These are phyloP conservation scores for Camelina laxa DNA, from an alignment of 345 rosid species.

Conservation along the genomic window DNA sequence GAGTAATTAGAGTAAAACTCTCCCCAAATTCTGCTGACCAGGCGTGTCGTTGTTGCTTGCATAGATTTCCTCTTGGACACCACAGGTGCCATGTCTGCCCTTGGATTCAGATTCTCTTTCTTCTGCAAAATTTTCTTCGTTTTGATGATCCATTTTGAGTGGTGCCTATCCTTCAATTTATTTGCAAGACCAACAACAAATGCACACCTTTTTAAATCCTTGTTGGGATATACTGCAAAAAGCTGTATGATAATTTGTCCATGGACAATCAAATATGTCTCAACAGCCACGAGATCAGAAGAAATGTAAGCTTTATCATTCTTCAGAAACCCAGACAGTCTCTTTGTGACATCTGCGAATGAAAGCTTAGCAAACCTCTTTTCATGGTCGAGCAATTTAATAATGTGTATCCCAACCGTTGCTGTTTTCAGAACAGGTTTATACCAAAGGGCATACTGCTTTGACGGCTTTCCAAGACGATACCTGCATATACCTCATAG, in stretches of 20 bases:
- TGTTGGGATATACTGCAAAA: slow-evolving; percentile 67
- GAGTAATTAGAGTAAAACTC: slow-evolving; percentile 69
- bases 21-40: slow-evolving; percentile 86
- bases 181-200: slow-evolving; percentile 59
- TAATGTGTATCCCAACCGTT: slow-evolving; percentile 64
- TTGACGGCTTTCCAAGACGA: slow-evolving; percentile 84
- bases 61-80: slow-evolving; percentile 66
- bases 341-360: slow-evolving; percentile 58
- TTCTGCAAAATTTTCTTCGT: slow-evolving; percentile 58
- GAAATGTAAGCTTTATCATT: slow-evolving; percentile 67
- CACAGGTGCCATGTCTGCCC: slow-evolving; percentile 54
- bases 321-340: slow-evolving; percentile 54
- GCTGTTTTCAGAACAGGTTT: slow-evolving; percentile 74
- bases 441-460: slow-evolving; percentile 80
- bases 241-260: slow-evolving; percentile 77
- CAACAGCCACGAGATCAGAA: slow-evolving; percentile 58
- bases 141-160: slow-evolving; percentile 79
- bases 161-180: slow-evolving; percentile 77
- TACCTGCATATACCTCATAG: slow-evolving; percentile 58
- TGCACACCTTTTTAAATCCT: slow-evolving; percentile 56
- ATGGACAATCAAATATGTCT: slow-evolving; percentile 79
- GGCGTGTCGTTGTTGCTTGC: slow-evolving; percentile 84
- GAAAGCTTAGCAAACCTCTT: slow-evolving; percentile 63
- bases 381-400: slow-evolving; percentile 65
- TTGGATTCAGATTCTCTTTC: slow-evolving; percentile 65